Percentiles rank a stretch among this genome's conserved stretches.
phyloP scores from a whole-genome alignment of 192 early-diverging fungal species.

The Gryganskiella cystojenkinii region DNA sequence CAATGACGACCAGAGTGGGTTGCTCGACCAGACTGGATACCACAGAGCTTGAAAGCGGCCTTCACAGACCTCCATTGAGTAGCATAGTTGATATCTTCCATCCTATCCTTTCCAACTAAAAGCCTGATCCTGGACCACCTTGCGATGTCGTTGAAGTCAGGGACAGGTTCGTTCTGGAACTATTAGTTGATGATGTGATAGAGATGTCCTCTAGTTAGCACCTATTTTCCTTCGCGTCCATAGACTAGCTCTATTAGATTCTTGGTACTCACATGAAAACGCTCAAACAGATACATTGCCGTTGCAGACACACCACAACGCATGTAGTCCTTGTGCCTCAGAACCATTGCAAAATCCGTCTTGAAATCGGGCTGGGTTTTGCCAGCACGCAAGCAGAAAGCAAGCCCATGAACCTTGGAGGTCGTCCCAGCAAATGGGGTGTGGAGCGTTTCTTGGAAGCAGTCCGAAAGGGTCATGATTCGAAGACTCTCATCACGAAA shows the following conservation, averaged over 20 bases:
- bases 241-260: too few species aligned
- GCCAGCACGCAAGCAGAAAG: not conserved
- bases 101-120: not conserved
- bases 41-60: not conserved
- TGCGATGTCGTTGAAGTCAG: not conserved
- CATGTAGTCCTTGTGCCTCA: conserved; percentile 1
- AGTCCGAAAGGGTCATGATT: not conserved
- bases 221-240: too few species aligned
- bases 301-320: not conserved
- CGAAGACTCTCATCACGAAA: not conserved
- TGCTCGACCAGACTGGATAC: not conserved
- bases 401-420: not conserved
- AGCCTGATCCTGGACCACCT: not conserved
- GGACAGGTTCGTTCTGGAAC: not conserved
- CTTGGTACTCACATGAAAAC: too few species aligned
- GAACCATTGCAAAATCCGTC: not conserved
- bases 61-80: not conserved
- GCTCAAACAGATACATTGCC: conserved; percentile 2
- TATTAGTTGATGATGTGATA: too few species aligned
- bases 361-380: not conserved
- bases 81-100: not conserved
- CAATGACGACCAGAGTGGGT: not conserved
- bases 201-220: too few species aligned
- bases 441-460: not conserved
- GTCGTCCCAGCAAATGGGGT: not conserved